These are phyloP conservation scores for Plasmodium gonderi DNA, from an alignment of 169 alveolate genomes.

Conservation along the genomic window DNA sequence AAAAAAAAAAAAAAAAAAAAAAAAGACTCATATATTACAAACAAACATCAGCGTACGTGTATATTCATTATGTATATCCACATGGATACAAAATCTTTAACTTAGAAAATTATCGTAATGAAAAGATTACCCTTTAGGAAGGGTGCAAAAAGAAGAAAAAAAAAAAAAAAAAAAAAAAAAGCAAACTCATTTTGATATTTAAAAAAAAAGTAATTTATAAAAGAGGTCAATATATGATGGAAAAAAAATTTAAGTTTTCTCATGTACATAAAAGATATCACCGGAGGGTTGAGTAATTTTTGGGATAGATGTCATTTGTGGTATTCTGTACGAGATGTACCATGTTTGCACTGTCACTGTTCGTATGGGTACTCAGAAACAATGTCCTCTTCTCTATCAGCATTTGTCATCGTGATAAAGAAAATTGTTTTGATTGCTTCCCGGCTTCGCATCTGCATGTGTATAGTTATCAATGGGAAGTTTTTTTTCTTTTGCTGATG, in stretches of 20 bases:
- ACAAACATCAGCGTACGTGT: neutral
- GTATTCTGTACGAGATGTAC: too few species aligned
- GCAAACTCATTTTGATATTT: neutral
- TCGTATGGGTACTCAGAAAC: too few species aligned
- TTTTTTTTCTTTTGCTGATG: constrained; percentile 87
- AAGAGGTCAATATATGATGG: neutral
- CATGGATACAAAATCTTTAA: neutral
- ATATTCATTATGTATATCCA: neutral
- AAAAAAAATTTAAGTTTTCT: too few species aligned
- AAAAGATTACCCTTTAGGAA: neutral
- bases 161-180: neutral
- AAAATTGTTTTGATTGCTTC: constrained; percentile 66
- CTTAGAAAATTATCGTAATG: neutral
- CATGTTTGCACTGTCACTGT: too few species aligned
- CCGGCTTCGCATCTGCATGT: constrained; percentile 75
- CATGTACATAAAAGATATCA: too few species aligned
- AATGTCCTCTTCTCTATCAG: too few species aligned
- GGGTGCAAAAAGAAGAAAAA: neutral
- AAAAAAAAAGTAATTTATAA: neutral
- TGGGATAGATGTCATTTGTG: too few species aligned
- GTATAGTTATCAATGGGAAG: constrained; percentile 85
- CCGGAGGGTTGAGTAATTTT: too few species aligned
- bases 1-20: neutral
- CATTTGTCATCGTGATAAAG: constrained; percentile 73
- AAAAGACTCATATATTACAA: too few species aligned